Base-by-base conservation (phyloP, 768 basidiomycete genomes). In the Leccinum imitatum region DNA sequence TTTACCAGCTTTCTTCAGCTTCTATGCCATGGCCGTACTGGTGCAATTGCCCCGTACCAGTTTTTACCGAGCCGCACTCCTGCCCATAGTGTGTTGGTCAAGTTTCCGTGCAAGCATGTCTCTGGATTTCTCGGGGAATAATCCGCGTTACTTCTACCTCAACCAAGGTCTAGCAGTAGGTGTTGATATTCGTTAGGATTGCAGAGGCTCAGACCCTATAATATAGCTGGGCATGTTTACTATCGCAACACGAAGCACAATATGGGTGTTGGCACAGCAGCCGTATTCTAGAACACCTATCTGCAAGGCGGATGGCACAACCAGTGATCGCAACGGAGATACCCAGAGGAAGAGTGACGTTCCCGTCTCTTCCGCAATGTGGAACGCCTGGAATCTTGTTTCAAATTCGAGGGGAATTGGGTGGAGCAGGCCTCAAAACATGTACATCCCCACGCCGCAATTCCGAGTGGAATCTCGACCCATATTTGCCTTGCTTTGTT, bases 381-480 rank as follows among this genome's bases (percentile, higher is more conserved):
- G 65, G 69, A 66, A 73, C 23, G 72, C 71, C 9, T 70, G 55
- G 48, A 71, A 73, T 55, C 64, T 73, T 7, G 47, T 58, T 1
- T 30, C 33, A 1, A 75, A 73, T 47, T 25, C 71, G 23, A 65
- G 72, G 21, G 64, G 71, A 6, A 58, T 75, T 21, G 71, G 73
- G n/a, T 73, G 72, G 72, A 56, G 57, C 3, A 62, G 63, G 17
- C 53, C 61, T 21, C 57, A 27, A 30, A 59, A 55, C 44, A 51
- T 57, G n/a, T 59, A 57, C 44, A 37, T 70, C 27, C 63, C 66
- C 15, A 54, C 39, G 1, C 59, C 67, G 6, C 60, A 54, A 51
- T 44, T 63, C 52, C 63, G 27, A 25, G 57, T 63, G 54, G 56
- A 69, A 54, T 73, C 73, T 25, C 57, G 64, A 47, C 13, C 11